Evolutionary conservation across 2,329 filamentous ascomycete genomes (phyloP), one percentile per base, ranked within the genome.

Genomic region (Pseudogymnoascus sp.): DNA sequence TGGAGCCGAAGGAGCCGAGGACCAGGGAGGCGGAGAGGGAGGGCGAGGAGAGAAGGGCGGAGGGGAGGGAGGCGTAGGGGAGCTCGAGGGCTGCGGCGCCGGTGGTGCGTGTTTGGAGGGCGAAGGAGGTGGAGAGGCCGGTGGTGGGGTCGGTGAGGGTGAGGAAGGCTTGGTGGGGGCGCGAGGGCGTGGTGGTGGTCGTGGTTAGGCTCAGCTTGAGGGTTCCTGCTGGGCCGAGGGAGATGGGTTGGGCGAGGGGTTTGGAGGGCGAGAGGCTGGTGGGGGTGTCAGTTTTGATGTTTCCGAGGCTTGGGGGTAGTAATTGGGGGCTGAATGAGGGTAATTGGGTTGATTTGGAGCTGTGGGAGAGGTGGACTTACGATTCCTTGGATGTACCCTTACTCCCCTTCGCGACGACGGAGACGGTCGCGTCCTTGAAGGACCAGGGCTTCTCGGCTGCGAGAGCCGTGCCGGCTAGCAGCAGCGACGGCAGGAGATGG

Each of bases 81-180:
- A 33, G 79, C 88, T 95, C 89, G 33, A 96, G 81, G 62, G 86
- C 87, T 21, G 84, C 91, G 78, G 96, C 96, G 68, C 94, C 94
- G 70, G 82, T 91, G 8, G 94, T 90, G 79, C 96, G 96, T 58
- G 96, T 79, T 9, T 79, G 87, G 69, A 99, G 81, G 1, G 92
- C 86, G 71, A 93, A 96, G 0, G 92, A 92, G 25, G 92, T 87
- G 75, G 97, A 92, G 55, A 99, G 80, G 36, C 90, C 91, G 9
- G 86, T 87, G n/a, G 29, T 78, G 9, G 82, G 78, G 69, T 97
- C 92, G 69, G 84, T 87, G 63, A 99, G 77, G 13, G 94, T 81
- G 61, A 99, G 81, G 79, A 97, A 97, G 5, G 92, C 92, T 77
- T 99, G 94, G 76, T 99, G 94, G 69, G 94, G 91, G 67, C 90